These are phyloP conservation scores for Colletotrichum sp. DNA, from an alignment of 2,329 filamentous ascomycete species.

Conservation along the genomic window DNA sequence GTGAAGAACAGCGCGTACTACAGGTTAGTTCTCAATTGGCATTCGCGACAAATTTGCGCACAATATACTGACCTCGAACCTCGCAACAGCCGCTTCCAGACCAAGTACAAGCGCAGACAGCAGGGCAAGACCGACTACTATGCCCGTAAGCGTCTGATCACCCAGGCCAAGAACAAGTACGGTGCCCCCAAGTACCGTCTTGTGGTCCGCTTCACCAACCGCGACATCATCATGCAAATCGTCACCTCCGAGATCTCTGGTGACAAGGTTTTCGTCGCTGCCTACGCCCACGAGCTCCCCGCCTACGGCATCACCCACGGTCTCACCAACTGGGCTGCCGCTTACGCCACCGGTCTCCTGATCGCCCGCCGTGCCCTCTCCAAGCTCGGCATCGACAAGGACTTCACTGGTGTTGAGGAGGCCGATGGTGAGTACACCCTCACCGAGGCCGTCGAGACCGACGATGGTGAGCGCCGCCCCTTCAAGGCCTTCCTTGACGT, in stretches of 20 bases:
- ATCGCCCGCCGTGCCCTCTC: conserved; percentile 94
- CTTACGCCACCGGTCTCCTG: conserved; percentile 95
- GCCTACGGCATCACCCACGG: conserved; percentile 98
- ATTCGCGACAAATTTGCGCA: not conserved
- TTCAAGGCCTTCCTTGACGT: conserved; percentile 99
- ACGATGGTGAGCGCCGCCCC: conserved; percentile 92
- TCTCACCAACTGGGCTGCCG: conserved; percentile 99
- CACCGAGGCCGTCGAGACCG: conserved; percentile 91
- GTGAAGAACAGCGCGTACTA: conserved; percentile 99
- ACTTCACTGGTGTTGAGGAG: conserved; percentile 96
- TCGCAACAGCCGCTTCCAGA: conserved; percentile 86
- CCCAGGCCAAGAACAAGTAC: conserved; percentile 99
- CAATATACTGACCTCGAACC: not conserved
- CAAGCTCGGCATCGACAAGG: conserved; percentile 95
- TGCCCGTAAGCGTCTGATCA: conserved; percentile 98
- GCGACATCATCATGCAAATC: conserved; percentile 98
- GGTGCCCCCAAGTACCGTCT: conserved; percentile 99
- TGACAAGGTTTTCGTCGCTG: conserved; percentile 93
- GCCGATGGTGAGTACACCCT: conserved; percentile 93
- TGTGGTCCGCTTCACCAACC: conserved; percentile 99
- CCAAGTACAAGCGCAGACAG: conserved; percentile 98
- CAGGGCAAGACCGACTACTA: conserved; percentile 99
- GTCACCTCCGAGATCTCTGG: conserved; percentile 94
- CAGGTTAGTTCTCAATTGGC: conserved; percentile 70
- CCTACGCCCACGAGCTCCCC: conserved; percentile 97